A percentile compares a stretch with the other conserved stretches of the same genome.
Conservation (phyloP, 139 green algal genomes). For the Yamagishiella unicocca region DNA sequence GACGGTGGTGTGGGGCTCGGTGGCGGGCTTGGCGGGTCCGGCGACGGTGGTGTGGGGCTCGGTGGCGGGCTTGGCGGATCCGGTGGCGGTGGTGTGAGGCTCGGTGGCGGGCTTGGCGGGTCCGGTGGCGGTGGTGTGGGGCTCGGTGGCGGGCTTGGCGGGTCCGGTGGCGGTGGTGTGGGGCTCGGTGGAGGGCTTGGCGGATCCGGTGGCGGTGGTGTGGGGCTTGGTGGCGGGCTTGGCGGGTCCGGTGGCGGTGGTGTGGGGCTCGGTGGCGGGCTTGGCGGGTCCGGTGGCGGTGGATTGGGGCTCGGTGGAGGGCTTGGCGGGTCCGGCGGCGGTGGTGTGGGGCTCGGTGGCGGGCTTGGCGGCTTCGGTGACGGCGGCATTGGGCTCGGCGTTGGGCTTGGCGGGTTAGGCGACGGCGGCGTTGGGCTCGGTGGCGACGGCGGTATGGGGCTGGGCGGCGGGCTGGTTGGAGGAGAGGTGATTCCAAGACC, state of each 20-base stretch:
- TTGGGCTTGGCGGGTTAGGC: background rate
- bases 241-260: background rate
- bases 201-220: background rate
- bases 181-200: background rate
- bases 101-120: background rate
- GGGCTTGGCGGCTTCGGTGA: background rate
- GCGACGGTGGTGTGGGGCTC: background rate
- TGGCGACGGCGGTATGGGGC: background rate
- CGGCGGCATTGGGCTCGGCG: background rate
- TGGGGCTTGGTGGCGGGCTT: background rate
- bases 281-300: background rate
- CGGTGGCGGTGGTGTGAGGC: background rate
- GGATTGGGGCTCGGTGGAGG: background rate
- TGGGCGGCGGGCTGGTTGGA: background rate
- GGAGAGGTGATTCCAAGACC: background rate
- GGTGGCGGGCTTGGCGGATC: background rate
- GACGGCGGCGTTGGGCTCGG: background rate
- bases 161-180: background rate
- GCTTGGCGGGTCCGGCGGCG: background rate
- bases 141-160: background rate
- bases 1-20: background rate
- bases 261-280: background rate
- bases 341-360: background rate
- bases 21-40: background rate
- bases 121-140: background rate